Base-by-base conservation (phyloP, 2,329 filamentous ascomycete genomes). In the Stenocarpella maydis region DNA sequence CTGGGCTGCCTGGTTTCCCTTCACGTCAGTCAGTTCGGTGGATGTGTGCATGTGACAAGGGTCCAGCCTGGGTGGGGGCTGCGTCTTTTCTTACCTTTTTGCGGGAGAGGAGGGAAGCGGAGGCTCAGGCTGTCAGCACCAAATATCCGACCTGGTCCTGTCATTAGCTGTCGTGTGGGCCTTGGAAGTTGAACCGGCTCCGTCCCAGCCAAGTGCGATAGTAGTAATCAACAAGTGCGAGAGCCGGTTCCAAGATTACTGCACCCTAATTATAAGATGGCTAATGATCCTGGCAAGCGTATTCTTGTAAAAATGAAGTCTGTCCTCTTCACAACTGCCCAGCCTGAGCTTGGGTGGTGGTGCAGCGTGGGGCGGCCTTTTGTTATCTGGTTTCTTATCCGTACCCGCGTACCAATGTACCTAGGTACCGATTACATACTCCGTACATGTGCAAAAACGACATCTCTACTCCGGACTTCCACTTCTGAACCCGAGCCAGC, bases 41-140 rank as follows among this genome's bases (percentile, higher is more conserved):
- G 54, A 39, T 15, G n/a, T 47, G 41, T 14, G 41, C 58, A 61
- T 61, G 58, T 61, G 58, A 61, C 58, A 61, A 61, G 58, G 58
- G 58, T 61, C 58, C 58, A 61, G n/a, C 58, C 31, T 4, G 4
- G 31, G 31, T 4, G 31, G 31, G 9, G 31, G 31, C 4, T 4
- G 31, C 31, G 31, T 34, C 31, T 34, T 34, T 34, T 34, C 31
- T 34, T 9, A 34, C 31, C 31, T 34, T 34, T 34, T 34, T 34
- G 31, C 4, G 31, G 31, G 31, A 9, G 49, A 14, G 49, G 49
- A 6, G 19, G 34, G 34, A 39, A 31, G 52, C 31, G 52, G 34
- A 54, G n/a, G 55, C 10, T 24, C 28, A 52, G 21, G 58, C 39
- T 31, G 49, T 52, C 24, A 31, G 24, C n/a, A 55, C 49, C n/a